Evolutionary conservation across 352 stramenopile genomes (phyloP), one percentile per base, ranked within the genome.

Genomic region (Albugo candida): DNA sequence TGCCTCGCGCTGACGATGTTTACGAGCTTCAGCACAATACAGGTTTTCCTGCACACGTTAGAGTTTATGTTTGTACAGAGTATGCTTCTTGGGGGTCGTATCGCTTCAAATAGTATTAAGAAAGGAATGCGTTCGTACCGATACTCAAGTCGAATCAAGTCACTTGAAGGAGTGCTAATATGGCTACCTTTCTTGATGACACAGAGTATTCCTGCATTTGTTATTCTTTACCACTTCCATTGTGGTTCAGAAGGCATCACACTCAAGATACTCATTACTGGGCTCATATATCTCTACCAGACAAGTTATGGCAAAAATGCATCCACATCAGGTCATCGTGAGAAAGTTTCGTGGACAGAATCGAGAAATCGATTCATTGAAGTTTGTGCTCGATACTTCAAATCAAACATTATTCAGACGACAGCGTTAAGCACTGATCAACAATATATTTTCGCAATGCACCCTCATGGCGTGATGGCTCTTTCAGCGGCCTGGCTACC

Each of bases 401-500:
- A 60, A 12, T 67, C 65, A 43, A 61, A 57, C 1, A 64, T 91
- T 45, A 63, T 91, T 45, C 61, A 63, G 4, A 69, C 67, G 16
- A 70, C 56, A 38, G 59, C 60, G 0, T 52, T 91, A 2, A 65
- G 85, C 27, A 61, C 74, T 0, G 35, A 64, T 13, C 58, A 74
- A 47, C 61, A 80, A 41, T 91, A 86, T 48, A 61, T 91, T 18
- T 55, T 86, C 47, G 64, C 65, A 21, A 85, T 87, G 48, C 77
- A 91, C 38, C 77, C 77, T 2, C 77, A 91, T 47, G 77, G 77
- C 20, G 81, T 87, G 49, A 80, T 82, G 58, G 58, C 77, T 2
- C 70, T 75, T 5, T 77, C 77, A 1, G 63, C 76, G 8, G 74
- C 79, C 54, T 91, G 74, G 74, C 60, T 91, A n/a, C 64, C 75